These are phyloP conservation scores for Citrus hindsii DNA, from an alignment of 345 rosid genomes.

Conservation along the genomic window DNA sequence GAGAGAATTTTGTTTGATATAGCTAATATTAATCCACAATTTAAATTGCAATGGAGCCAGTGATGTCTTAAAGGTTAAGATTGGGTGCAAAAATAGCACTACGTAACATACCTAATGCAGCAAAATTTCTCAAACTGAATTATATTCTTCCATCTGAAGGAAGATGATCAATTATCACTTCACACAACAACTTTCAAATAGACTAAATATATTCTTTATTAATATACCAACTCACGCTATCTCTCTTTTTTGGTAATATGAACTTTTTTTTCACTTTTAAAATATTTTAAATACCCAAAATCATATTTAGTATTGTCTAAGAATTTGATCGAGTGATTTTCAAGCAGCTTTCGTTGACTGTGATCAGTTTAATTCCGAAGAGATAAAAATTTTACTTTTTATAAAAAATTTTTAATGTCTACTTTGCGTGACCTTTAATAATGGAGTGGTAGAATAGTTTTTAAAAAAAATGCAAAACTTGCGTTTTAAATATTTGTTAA, in stretches of 20 bases:
- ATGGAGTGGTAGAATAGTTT: no score
- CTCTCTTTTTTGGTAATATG: not conserved
- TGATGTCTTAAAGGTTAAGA: not conserved
- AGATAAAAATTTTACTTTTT: no score
- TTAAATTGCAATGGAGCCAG: not conserved
- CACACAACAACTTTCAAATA: not conserved
- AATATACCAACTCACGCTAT: not conserved
- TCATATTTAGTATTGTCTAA: no score
- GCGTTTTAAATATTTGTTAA: not conserved
- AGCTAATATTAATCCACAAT: no score
- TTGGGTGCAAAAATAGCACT: not conserved
- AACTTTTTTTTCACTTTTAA: no score
- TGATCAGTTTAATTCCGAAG: fast-evolving
- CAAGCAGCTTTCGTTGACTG: fast-evolving
- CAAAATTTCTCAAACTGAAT: not conserved
- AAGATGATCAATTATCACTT: not conserved
- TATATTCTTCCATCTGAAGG: not conserved
- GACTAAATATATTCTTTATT: not conserved
- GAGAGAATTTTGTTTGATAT: not conserved
- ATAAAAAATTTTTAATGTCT: no score
- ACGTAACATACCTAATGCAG: not conserved
- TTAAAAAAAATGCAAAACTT: not conserved
- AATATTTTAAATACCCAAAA: no score
- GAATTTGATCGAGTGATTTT: no score
- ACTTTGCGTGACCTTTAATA: no score